Percentiles rank a stretch among this genome's conserved stretches.
Evolutionary conservation across 2,329 filamentous ascomycete genomes (phyloP).

Genomic region (Penicillium sp.): DNA sequence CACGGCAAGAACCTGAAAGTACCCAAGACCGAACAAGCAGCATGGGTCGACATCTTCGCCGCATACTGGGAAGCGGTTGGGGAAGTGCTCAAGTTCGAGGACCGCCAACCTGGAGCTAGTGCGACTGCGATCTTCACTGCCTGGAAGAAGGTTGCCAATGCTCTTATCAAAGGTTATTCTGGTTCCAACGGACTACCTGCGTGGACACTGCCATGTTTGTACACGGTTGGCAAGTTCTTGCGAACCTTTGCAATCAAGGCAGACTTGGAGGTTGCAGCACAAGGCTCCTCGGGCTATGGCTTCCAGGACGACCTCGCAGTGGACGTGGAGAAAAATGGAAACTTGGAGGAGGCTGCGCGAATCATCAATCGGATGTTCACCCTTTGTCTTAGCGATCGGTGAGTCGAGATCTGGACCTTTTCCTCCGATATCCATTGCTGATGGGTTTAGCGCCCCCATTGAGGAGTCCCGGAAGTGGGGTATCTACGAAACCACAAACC

Average conservation of each 20-base stretch:
- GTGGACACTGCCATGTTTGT: constrained; percentile 92
- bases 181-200: constrained; percentile 71
- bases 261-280: constrained; percentile 68
- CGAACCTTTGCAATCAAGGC: constrained; percentile 88
- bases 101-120: constrained; percentile 57
- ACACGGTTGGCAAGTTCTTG: constrained; percentile 83
- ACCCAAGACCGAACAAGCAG: constrained; percentile 68
- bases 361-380: constrained; percentile 92
- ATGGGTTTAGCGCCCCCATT: constrained; percentile 67
- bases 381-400: constrained; percentile 87
- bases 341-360: constrained; percentile 86
- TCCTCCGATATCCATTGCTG: constrained; percentile 9
- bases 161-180: constrained; percentile 79
- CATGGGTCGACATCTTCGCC: constrained; percentile 86
- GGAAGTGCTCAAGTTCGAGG: constrained; percentile 70
- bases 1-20: constrained; percentile 62
- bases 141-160: constrained; percentile 83
- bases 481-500: constrained; percentile 90
- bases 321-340: constrained; percentile 76
- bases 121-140: constrained; percentile 83
- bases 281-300: constrained; percentile 52
- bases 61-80: constrained; percentile 82
- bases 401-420: constrained; percentile 35
- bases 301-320: constrained; percentile 83
- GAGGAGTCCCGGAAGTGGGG: constrained; percentile 97